Conservation (phyloP, 805 yeast species). For the Schwanniomyces yamadae region DNA sequence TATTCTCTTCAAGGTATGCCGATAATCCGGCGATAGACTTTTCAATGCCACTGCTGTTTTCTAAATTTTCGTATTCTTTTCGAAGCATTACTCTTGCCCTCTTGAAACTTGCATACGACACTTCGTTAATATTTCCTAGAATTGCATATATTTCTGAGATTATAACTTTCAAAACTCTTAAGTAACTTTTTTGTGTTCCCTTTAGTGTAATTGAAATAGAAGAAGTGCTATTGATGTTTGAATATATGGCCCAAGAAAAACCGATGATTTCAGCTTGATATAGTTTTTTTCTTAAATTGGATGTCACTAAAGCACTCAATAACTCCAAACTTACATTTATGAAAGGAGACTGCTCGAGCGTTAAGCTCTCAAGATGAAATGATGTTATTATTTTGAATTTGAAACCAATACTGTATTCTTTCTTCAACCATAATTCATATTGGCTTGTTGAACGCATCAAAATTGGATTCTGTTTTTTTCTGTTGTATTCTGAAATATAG, state of each 20-base stretch:
- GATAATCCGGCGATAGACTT: slow-evolving; percentile 50
- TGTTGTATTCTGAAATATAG: slow-evolving; percentile 25
- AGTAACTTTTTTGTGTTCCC: slow-evolving; percentile 49
- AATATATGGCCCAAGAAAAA: slow-evolving; percentile 54
- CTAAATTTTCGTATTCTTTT: slow-evolving; percentile 44
- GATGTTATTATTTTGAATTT: slow-evolving; percentile 40
- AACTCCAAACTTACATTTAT: slow-evolving; percentile 53
- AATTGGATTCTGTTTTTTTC: slow-evolving; percentile 27
- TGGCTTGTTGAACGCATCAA: slow-evolving; percentile 30
- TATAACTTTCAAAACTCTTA: slow-evolving; percentile 31
- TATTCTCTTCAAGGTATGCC: slow-evolving; percentile 53
- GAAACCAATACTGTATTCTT: slow-evolving; percentile 23
- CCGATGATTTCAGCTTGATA: slow-evolving; percentile 58
- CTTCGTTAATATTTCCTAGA: slow-evolving; percentile 5
- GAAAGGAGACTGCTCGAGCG: slow-evolving; percentile 29
- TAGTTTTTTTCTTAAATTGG: slow-evolving; percentile 36
- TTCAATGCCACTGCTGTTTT: slow-evolving; percentile 44
- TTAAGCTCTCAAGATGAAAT: slow-evolving; percentile 41
- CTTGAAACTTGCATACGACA: slow-evolving; percentile 35
- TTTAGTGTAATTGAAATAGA: slow-evolving; percentile 51
- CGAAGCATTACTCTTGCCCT: slow-evolving; percentile 49
- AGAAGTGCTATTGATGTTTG: slow-evolving; percentile 55
- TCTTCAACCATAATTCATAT: slow-evolving; percentile 54
- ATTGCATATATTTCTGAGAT: slow-evolving; percentile 27
- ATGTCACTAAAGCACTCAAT: slow-evolving; percentile 47